Evolutionary conservation across 106 monocot species (phyloP).

Genomic region (Cymbidium sinense): DNA sequence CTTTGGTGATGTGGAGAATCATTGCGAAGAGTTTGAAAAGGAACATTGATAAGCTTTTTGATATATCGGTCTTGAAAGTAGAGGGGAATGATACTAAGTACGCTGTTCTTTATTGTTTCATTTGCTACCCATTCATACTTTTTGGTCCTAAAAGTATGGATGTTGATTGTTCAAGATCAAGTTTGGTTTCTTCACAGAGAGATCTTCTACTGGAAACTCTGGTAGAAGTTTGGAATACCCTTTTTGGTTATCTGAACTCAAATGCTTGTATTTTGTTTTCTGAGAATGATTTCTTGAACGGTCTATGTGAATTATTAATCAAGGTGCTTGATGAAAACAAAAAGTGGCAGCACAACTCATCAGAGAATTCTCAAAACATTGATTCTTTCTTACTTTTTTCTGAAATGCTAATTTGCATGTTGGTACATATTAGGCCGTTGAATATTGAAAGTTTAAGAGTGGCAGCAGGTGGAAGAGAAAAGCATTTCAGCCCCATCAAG

Average conservation of each 20-base stretch:
- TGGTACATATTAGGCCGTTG: conserved; percentile 20
- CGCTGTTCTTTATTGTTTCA: conserved; percentile 18
- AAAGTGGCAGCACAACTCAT: not conserved
- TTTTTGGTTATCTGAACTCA: conserved; percentile 18
- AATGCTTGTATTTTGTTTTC: not conserved
- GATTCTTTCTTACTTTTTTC: conserved; percentile 21
- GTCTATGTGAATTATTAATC: conserved; percentile 22
- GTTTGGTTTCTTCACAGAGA: conserved; percentile 12
- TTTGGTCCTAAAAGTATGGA: not conserved
- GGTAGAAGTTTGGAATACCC: conserved; percentile 24
- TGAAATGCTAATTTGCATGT: conserved; percentile 24
- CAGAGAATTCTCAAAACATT: conserved; percentile 17
- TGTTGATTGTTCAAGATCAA: conserved; percentile 4
- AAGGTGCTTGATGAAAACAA: conserved; percentile 25
- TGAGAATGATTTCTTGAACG: conserved; percentile 13
- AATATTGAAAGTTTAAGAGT: conserved; percentile 5
- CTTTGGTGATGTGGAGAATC: conserved; percentile 27
- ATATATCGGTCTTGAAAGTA: not conserved
- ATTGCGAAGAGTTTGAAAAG: conserved; percentile 20
- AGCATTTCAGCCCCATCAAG: conserved; percentile 11
- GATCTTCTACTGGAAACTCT: conserved; percentile 16
- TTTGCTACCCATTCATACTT: conserved; percentile 29
- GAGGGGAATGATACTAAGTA: conserved; percentile 2
- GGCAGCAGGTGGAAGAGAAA: not conserved
- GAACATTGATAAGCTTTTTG: not conserved